These are phyloP conservation scores for Metschnikowia lachancei DNA, from an alignment of 805 yeast genomes.

Conservation along the genomic window DNA sequence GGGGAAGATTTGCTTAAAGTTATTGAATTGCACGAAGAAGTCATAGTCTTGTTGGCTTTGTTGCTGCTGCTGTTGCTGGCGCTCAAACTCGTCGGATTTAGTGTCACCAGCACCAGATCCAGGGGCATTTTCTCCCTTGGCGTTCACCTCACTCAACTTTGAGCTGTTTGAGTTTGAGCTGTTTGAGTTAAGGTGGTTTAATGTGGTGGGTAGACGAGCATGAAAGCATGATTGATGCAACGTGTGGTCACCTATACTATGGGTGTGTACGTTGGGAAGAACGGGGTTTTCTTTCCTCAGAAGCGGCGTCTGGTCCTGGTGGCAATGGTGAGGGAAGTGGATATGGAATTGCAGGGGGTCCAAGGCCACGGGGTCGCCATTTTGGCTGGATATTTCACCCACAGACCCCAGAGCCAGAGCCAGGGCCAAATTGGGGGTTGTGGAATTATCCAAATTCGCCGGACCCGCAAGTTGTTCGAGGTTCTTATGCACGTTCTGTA, in stretches of 20 bases:
- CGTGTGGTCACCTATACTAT: conserved; percentile 7
- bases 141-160: too few relatives aligned
- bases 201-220: conserved; percentile 36
- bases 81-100: not conserved
- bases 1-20: conserved; percentile 23
- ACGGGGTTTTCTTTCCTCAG: not conserved
- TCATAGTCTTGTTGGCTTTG: conserved; percentile 33
- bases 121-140: not conserved
- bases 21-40: conserved; percentile 36
- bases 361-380: not conserved
- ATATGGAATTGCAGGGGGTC: conserved; percentile 26
- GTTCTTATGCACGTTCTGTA: conserved; percentile 35
- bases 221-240: conserved; percentile 45
- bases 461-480: conserved; percentile 18
- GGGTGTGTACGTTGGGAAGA: conserved; percentile 1
- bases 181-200: not conserved
- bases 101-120: not conserved
- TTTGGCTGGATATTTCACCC: too few relatives aligned
- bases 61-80: conserved; percentile 1
- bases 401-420: too few relatives aligned
- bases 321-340: conserved; percentile 43
- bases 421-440: too few relatives aligned
- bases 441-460: not conserved
- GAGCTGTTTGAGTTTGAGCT: too few relatives aligned
- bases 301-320: conserved; percentile 17